These are phyloP conservation scores for Tetracladium setigerum DNA, from an alignment of 495 filamentous ascomycete species.

Conservation along the genomic window DNA sequence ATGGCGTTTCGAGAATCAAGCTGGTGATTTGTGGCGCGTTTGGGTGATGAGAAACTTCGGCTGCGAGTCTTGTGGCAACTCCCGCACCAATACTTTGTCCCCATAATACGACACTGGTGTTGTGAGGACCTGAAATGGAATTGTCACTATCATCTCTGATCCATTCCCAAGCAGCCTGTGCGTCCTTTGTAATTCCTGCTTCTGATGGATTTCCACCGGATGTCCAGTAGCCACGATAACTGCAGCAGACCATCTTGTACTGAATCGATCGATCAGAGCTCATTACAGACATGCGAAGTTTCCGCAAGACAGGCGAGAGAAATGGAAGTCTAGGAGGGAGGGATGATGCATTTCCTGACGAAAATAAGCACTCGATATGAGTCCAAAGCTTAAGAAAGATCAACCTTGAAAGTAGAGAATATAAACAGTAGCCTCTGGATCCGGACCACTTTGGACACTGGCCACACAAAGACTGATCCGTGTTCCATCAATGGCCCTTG, in stretches of 20 bases:
- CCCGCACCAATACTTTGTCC: conserved; percentile 70
- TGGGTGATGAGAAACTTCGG: conserved; percentile 15
- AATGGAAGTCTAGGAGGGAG: conserved; percentile 62
- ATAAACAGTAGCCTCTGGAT: conserved; percentile 25
- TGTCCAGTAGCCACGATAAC: conserved; percentile 75
- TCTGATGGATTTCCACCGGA: conserved; percentile 62
- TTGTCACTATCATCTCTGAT: conserved; percentile 12
- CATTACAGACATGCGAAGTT: background rate
- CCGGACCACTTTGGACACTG: conserved; percentile 18
- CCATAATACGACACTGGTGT: conserved; percentile 58
- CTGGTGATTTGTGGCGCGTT: conserved; percentile 30
- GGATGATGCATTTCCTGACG: conserved; percentile 54
- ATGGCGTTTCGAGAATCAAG: conserved; percentile 71
- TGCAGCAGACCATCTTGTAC: conserved; percentile 57
- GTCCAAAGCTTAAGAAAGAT: conserved; percentile 3
- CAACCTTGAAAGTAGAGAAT: conserved; percentile 55
- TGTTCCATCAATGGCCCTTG: conserved; percentile 50
- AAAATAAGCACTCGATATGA: background rate
- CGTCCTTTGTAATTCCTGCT: conserved; percentile 56
- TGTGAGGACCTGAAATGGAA: background rate
- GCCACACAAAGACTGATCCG: conserved; percentile 50
- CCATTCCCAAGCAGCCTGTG: conserved; percentile 44
- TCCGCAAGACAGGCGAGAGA: conserved; percentile 47
- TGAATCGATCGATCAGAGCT: conserved; percentile 12
- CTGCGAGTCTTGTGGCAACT: conserved; percentile 44